Percentiles rank a stretch among this genome's conserved stretches.
Conservation (phyloP, 2,329 filamentous ascomycete species). For the Trichoderma sp. region DNA sequence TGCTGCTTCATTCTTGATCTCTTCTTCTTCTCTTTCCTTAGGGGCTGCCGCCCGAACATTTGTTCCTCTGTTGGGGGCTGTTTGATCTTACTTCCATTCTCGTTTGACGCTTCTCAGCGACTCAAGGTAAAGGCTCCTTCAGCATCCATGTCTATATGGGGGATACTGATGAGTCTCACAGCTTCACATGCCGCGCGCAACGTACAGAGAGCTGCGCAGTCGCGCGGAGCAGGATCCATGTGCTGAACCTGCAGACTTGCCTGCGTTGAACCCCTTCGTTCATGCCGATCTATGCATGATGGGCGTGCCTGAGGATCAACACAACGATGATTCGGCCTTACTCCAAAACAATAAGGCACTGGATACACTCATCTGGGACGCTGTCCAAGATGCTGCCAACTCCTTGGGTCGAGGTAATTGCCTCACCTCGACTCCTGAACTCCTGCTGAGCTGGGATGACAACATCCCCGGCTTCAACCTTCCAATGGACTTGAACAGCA, state of each 20-base stretch:
- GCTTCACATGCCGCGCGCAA: background rate
- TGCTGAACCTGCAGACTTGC: background rate
- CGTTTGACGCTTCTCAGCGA: background rate
- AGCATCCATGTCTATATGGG: background rate
- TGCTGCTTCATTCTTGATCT: background rate
- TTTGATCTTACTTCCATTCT: background rate
- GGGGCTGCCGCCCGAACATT: background rate
- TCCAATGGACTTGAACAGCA: background rate
- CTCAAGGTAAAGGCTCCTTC: background rate
- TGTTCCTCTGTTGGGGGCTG: background rate
- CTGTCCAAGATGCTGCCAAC: rapidly evolving
- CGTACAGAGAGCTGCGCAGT: background rate
- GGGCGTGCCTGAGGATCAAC: background rate
- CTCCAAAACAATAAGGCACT: background rate
- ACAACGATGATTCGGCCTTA: background rate
- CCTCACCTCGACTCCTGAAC: background rate
- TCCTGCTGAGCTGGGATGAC: background rate
- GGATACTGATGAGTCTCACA: background rate
- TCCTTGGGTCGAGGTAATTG: background rate
- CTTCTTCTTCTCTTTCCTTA: background rate
- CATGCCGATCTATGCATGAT: background rate
- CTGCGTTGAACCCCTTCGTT: background rate
- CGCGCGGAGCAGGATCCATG: background rate
- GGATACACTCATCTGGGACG: background rate
- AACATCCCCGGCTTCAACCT: no score